Conservation (phyloP, 2,329 filamentous ascomycete genomes). For the Claviceps digitariae region DNA sequence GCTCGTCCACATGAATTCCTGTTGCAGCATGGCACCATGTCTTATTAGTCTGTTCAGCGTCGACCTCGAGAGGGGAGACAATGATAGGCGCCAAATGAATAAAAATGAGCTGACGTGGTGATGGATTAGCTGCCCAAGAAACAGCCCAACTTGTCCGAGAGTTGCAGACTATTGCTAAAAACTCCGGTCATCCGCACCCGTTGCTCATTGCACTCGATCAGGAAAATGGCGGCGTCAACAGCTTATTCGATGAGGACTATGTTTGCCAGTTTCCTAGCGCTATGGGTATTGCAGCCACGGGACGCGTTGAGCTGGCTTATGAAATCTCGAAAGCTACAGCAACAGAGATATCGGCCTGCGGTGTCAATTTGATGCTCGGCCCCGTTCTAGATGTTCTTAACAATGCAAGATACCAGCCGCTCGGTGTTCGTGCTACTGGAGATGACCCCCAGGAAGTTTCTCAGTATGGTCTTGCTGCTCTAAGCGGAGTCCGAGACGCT, state of each 20-base stretch:
- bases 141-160: constrained; percentile 80
- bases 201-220: constrained; percentile 87
- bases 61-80: not conserved
- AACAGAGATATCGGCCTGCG: constrained; percentile 81
- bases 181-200: constrained; percentile 80
- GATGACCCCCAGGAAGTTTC: constrained; percentile 94
- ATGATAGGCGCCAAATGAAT: not conserved
- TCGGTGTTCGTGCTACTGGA: constrained; percentile 78
- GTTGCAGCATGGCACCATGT: not conserved
- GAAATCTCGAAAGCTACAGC: constrained; percentile 87
- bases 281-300: constrained; percentile 92
- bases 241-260: constrained; percentile 87
- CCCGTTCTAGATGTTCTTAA: constrained; percentile 89
- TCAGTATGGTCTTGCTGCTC: constrained; percentile 76
- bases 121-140: constrained; percentile 64
- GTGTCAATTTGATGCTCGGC: constrained; percentile 90
- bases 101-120: constrained; percentile 14
- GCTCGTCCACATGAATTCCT: not conserved
- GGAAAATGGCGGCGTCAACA: constrained; percentile 96
- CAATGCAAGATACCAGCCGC: constrained; percentile 78
- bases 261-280: constrained; percentile 94
- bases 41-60: not conserved
- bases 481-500: constrained; percentile 86
- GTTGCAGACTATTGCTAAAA: constrained; percentile 79
- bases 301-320: constrained; percentile 72